Conservation (phyloP, 2,329 filamentous ascomycete genomes). For the Emydomyces testavorans region DNA sequence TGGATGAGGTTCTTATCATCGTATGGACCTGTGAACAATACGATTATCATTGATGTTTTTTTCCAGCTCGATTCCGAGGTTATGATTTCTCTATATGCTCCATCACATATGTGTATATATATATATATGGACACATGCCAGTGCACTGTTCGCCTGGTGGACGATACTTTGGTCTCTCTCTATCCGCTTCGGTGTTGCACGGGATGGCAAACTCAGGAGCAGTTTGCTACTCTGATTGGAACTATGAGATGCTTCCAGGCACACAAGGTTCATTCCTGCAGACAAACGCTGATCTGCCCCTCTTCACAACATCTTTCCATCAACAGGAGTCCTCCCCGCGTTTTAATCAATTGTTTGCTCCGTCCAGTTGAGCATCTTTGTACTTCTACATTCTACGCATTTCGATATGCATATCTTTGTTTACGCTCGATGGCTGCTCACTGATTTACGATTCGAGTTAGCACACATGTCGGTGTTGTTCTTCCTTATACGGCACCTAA, state of each 20-base stretch:
- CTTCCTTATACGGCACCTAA: no score
- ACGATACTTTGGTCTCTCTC: not conserved
- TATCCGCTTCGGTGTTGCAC: slow-evolving; percentile 1
- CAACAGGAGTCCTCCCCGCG: not conserved
- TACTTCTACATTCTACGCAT: no score
- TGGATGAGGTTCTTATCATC: not conserved
- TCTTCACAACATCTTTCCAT: not conserved
- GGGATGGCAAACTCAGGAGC: not conserved
- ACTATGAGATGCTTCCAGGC: not conserved
- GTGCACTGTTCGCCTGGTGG: not conserved
- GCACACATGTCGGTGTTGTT: no score
- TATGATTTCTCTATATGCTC: not conserved
- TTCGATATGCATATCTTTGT: no score
- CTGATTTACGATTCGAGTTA: no score
- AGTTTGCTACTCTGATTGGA: not conserved
- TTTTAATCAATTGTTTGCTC: no score
- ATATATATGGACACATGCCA: not conserved
- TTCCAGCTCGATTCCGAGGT: not conserved
- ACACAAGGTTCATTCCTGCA: not conserved
- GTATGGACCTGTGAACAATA: not conserved
- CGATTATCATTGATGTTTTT: not conserved
- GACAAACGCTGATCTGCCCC: not conserved
- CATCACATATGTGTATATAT: no score
- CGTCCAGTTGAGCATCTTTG: no score
- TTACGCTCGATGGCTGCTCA: no score